Percentiles rank a stretch among this genome's conserved stretches.
phyloP scores from a whole-genome alignment of 2,329 filamentous ascomycete genomes.

The Fusarium sambucinum region DNA sequence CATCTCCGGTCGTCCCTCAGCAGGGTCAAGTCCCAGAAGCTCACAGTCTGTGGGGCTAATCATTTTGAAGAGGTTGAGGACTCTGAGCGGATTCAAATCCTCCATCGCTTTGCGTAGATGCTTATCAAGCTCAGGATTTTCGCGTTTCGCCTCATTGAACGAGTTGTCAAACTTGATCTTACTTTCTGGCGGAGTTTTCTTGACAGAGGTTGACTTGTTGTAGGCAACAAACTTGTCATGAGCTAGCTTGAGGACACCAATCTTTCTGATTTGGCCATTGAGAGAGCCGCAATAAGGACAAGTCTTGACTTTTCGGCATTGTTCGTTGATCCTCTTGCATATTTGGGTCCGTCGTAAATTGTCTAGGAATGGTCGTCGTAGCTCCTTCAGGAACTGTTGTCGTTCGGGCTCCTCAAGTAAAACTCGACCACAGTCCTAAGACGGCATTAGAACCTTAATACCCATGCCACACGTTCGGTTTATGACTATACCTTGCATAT shows the following conservation, averaged over 20 bases:
- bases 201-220: constrained; percentile 87
- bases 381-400: constrained; percentile 79
- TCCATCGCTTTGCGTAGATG: constrained; percentile 93
- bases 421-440: constrained; percentile 81
- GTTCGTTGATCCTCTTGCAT: constrained; percentile 87
- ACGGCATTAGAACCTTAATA: constrained; percentile 15
- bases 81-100: constrained; percentile 89
- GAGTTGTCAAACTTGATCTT: constrained; percentile 89
- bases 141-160: constrained; percentile 81
- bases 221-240: constrained; percentile 93
- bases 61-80: constrained; percentile 91
- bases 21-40: constrained; percentile 86
- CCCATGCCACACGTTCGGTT: neutral
- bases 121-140: constrained; percentile 87
- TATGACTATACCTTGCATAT: constrained; percentile 79
- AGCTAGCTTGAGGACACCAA: constrained; percentile 90
- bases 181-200: constrained; percentile 83
- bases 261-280: constrained; percentile 93
- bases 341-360: constrained; percentile 86
- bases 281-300: constrained; percentile 85
- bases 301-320: constrained; percentile 86
- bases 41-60: constrained; percentile 90
- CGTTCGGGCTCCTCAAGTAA: constrained; percentile 85
- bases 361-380: constrained; percentile 85
- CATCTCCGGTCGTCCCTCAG: constrained; percentile 92